Base-by-base conservation (phyloP, 1,139 yeast species). In the Pichia sp. region DNA sequence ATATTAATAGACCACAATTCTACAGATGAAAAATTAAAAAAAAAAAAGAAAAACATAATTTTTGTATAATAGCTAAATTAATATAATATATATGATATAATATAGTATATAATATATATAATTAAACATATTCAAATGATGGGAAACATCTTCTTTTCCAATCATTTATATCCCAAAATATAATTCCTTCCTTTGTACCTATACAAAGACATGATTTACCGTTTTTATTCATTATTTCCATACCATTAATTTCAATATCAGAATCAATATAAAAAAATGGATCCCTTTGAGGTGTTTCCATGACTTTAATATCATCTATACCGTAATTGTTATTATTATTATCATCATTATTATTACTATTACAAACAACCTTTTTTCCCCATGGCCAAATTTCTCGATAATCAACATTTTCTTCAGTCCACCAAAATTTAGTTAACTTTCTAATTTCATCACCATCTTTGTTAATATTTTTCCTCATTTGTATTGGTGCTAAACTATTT, bases 1-100 rank as follows among this genome's bases (percentile, higher is more conserved):
- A 92, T 59, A 78, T 94, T 4, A 77, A 83, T 49, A 74, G 97
- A 54, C 97, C 98, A 0, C 97, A 90, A 54, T 94, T 90, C 63
- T 94, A 92, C 66, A 79, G 95, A 54, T 84, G 61, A 61, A 23
- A 12, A 12, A 7, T 23, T 8, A 33, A 30, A 41, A 35, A 27
- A 40, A 39, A 16, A 30, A 7, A 29, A 5, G 3, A 3, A 29
- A 29, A n/a, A n/a, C n/a, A 29, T 10, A 29, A 9, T 34, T 25
- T 34, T 24, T 23, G 26, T 23, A 39, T 9, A 22, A 26, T 28
- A 31, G 20, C 23, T 26, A 42, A 20, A 30, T 22, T 26, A 30
- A 23, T 24, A 37, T 7, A 28, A 26, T 28, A 35, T 34, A n/a
- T 20, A 34, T 24, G 10, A 16, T 23, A 4, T 8, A 24, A 12